Evolutionary conservation across 2,329 filamentous ascomycete genomes (phyloP).

Genomic region (Fusarium oxysporum): DNA sequence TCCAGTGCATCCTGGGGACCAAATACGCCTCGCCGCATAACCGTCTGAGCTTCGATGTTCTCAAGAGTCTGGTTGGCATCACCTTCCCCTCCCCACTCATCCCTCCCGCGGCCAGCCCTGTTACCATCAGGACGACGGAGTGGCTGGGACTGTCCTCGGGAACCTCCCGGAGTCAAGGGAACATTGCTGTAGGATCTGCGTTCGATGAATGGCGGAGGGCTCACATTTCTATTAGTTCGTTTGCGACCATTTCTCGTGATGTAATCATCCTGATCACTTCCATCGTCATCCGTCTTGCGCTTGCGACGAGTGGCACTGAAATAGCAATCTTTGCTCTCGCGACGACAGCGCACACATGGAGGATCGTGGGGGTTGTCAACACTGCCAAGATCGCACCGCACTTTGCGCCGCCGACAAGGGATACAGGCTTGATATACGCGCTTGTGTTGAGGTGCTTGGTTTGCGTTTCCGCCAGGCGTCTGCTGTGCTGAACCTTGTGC

Average conservation of each 20-base stretch:
- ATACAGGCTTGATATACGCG: slow-evolving; percentile 74
- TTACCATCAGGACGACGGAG: slow-evolving; percentile 69
- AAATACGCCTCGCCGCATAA: slow-evolving; percentile 80
- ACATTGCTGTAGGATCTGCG: slow-evolving; percentile 62
- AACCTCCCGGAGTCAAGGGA: slow-evolving; percentile 74
- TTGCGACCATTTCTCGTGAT: slow-evolving; percentile 80
- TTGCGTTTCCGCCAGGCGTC: slow-evolving; percentile 29
- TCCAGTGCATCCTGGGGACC: slow-evolving; percentile 94
- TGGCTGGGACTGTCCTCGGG: slow-evolving; percentile 73
- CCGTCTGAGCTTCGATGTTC: slow-evolving; percentile 72
- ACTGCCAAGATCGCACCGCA: slow-evolving; percentile 73
- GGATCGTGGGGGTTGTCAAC: slow-evolving; percentile 96
- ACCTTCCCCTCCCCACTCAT: slow-evolving; percentile 57
- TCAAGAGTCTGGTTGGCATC: slow-evolving; percentile 72
- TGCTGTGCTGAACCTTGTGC: slow-evolving; percentile 38
- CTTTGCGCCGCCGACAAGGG: slow-evolving; percentile 70
- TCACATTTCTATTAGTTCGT: slow-evolving; percentile 64
- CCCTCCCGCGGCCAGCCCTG: slow-evolving; percentile 41
- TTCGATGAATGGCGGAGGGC: slow-evolving; percentile 58
- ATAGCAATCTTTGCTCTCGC: slow-evolving; percentile 96
- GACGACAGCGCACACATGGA: slow-evolving; percentile 91
- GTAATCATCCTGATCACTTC: slow-evolving; percentile 71
- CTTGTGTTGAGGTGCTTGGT: slow-evolving; percentile 60
- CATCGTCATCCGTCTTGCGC: slow-evolving; percentile 76
- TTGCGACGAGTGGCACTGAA: slow-evolving; percentile 96